Conservation (phyloP, 805 yeast species). For the Komagataella phaffii region DNA sequence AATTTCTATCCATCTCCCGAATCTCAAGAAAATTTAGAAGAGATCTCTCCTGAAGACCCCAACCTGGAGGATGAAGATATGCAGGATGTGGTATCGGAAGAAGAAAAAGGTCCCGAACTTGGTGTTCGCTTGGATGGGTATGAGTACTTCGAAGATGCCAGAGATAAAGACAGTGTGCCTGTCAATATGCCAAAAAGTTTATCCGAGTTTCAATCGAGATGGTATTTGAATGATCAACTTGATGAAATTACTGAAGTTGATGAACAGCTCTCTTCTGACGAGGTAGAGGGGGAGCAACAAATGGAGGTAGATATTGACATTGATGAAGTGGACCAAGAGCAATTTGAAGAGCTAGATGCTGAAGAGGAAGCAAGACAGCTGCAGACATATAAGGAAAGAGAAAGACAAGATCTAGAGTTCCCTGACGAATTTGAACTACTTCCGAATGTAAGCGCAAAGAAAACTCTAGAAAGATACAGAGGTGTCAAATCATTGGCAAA, state of each 20-base stretch:
- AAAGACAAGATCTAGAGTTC: constrained; percentile 77
- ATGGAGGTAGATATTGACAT: constrained; percentile 31
- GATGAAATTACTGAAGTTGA: constrained; percentile 25
- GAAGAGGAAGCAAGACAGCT: constrained; percentile 81
- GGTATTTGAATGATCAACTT: constrained; percentile 54
- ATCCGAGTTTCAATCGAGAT: constrained; percentile 64
- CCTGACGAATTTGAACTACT: constrained; percentile 89
- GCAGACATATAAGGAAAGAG: constrained; percentile 50
- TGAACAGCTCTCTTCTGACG: constrained; percentile 22
- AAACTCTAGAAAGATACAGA: constrained; percentile 65
- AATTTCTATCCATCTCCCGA: constrained; percentile 18
- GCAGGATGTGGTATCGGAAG: constrained; percentile 14
- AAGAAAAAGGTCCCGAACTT: constrained; percentile 13
- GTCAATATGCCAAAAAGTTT: constrained; percentile 50
- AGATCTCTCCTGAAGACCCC: constrained; percentile 38
- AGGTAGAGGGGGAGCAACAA: constrained; percentile 17
- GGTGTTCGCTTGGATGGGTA: constrained; percentile 10
- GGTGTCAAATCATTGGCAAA: constrained; percentile 76
- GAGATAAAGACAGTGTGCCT: constrained; percentile 15
- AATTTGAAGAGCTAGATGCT: constrained; percentile 58
- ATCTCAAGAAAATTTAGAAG: constrained; percentile 45
- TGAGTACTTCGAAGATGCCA: constrained; percentile 8
- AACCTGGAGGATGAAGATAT: constrained; percentile 17
- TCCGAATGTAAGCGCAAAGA: constrained; percentile 65
- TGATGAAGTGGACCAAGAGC: constrained; percentile 22